Conservation (phyloP, 805 yeast genomes). For the Priceomyces haplophilus region DNA sequence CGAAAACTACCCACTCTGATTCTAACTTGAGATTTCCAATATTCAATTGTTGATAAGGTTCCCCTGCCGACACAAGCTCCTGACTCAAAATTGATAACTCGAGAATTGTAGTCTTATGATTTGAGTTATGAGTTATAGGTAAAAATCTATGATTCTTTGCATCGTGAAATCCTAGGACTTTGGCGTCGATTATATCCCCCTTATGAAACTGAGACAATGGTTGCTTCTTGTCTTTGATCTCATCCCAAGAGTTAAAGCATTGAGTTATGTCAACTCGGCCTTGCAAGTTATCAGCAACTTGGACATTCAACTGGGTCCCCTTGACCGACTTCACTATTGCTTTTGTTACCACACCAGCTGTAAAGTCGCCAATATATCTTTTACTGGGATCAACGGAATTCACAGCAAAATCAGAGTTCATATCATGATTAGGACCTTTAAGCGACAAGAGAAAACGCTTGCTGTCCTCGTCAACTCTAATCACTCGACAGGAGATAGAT, state of each 20-base stretch:
- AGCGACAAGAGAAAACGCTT: slow-evolving; percentile 69
- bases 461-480: slow-evolving; percentile 64
- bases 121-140: slow-evolving; percentile 56
- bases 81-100: slow-evolving; percentile 61
- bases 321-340: slow-evolving; percentile 63
- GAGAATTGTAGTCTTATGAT: slow-evolving; percentile 52
- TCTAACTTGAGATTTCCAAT: slow-evolving; percentile 49
- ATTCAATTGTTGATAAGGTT: slow-evolving; percentile 26
- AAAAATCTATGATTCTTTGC: slow-evolving; percentile 62
- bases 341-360: slow-evolving; percentile 59
- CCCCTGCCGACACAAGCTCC: slow-evolving; percentile 27
- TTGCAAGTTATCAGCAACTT: slow-evolving; percentile 70
- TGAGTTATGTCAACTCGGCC: slow-evolving; percentile 81
- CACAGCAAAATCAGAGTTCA: slow-evolving; percentile 30
- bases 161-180: slow-evolving; percentile 76
- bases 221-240: slow-evolving; percentile 52
- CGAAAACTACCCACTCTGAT: slow-evolving; percentile 52
- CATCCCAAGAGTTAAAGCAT: slow-evolving; percentile 51
- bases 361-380: slow-evolving; percentile 47
- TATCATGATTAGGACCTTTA: slow-evolving; percentile 28
- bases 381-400: slow-evolving; percentile 63
- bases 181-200: slow-evolving; percentile 58
- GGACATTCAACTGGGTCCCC: slow-evolving; percentile 70
- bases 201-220: slow-evolving; percentile 60
- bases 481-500: slow-evolving; percentile 66